Evolutionary conservation across 1,284 basidiomycete genomes (phyloP).

Genomic region (Austropuccinia psidii): DNA sequence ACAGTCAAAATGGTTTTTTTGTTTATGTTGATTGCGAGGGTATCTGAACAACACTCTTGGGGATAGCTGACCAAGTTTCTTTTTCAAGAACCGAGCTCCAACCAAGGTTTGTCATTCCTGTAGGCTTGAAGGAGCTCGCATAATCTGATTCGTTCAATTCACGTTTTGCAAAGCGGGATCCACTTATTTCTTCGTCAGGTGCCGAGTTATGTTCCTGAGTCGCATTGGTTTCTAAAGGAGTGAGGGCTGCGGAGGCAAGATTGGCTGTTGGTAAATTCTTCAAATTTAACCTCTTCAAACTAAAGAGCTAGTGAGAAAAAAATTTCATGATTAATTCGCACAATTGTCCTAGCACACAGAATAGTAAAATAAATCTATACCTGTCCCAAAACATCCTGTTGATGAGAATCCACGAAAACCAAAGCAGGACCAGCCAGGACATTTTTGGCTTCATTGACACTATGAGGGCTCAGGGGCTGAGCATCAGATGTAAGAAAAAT

Average conservation of each 20-base stretch:
- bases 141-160: too few relatives aligned
- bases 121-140: neutral
- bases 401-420: slow-evolving; percentile 29
- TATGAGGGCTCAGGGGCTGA: neutral
- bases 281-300: slow-evolving; percentile 7
- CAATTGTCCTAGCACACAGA: neutral
- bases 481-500: slow-evolving; percentile 24
- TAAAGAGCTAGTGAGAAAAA: slow-evolving; percentile 8
- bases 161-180: too few relatives aligned
- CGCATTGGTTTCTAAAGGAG: neutral
- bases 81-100: neutral
- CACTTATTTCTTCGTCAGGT: neutral
- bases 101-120: neutral
- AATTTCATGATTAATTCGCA: neutral
- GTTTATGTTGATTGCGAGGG: neutral
- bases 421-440: slow-evolving; percentile 26
- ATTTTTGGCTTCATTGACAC: slow-evolving; percentile 6
- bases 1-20: too few relatives aligned
- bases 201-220: neutral
- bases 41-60: slow-evolving; percentile 3
- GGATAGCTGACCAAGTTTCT: neutral
- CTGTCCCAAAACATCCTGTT: slow-evolving; percentile 17
- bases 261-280: slow-evolving; percentile 24
- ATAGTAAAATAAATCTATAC: neutral
- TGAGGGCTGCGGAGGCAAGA: slow-evolving; percentile 24